Evolutionary conservation across 805 yeast species (phyloP), one percentile per base, ranked within the genome.

Genomic region (Lipomyces japonicus): DNA sequence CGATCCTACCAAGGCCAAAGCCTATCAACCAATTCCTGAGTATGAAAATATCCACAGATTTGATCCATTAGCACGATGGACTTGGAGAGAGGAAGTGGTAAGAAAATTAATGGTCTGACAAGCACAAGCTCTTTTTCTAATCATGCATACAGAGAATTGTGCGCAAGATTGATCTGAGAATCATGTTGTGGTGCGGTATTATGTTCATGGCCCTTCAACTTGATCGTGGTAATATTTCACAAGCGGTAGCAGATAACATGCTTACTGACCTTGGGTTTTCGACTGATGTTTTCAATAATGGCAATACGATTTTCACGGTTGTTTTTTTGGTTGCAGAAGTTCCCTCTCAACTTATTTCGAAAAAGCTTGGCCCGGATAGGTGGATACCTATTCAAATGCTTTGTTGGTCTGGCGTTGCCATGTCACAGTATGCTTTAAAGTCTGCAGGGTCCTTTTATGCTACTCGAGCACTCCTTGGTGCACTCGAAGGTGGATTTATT

Each of bases 301-400:
- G 57, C 14, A 53, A 71, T 52, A 79, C 83, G 3, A 70, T 82
- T 36, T 75, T 75, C 58, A 68, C 72, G 53, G 68, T 79, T 4
- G 69, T 76, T 39, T 82, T 82, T 60, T 63, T 81, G 45, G 59
- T 68, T 21, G 77, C 83, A 16, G 87, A 82, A 63, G 63, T 82
- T 10, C 87, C 87, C 0, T 80, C 85, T 2, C 86, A 82, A 61
- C 68, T 82, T 55, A 69, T 82, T 28, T 76, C 84, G 14, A 81
- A 82, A 63, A 72, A 71, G 46, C 46, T 82, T 32, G 88, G 87
- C 12, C 77, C 84, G 2, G 86, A 81, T 60, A 58, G 71, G 23
- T 80, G 82, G 77, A 76, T 81, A 53, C 85, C 86, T 2, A 65
- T 71, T 35, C 84, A 81, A 60, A 72, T 81, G 65, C 53, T 66